These are phyloP conservation scores for Piromyces finnis DNA, from an alignment of 192 early-diverging fungal genomes.

Conservation along the genomic window DNA sequence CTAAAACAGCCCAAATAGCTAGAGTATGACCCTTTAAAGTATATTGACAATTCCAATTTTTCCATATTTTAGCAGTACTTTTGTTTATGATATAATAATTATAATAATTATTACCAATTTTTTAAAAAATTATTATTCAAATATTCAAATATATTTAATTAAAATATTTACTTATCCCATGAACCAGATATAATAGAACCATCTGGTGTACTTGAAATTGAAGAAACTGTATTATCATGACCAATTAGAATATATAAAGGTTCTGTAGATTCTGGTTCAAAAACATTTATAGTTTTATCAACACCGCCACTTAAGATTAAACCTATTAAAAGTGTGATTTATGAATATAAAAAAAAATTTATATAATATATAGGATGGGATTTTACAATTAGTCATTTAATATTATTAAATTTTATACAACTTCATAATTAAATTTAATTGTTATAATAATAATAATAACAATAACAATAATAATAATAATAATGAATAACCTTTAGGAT, in stretches of 20 bases:
- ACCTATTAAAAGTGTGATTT: too few species aligned
- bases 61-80: conserved; percentile 82
- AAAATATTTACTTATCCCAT: conserved; percentile 72
- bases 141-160: not conserved
- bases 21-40: conserved; percentile 59
- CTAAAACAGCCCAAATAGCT: conserved; percentile 87
- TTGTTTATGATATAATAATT: not conserved
- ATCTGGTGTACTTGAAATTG: conserved; percentile 39
- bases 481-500: conserved; percentile 45
- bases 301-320: conserved; percentile 64
- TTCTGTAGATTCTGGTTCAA: conserved; percentile 34
- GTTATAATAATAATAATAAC: too few species aligned
- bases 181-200: conserved; percentile 80
- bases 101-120: not conserved
- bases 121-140: not conserved
- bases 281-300: conserved; percentile 71
- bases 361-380: not conserved
- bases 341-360: too few species aligned
- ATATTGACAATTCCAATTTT: conserved; percentile 45
- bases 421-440: too few species aligned
- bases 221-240: conserved; percentile 76
- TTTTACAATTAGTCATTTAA: not conserved
- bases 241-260: conserved; percentile 54
- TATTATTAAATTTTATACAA: not conserved
- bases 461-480: not conserved